phyloP scores from a whole-genome alignment of 352 stramenopile genomes.

The Lagenidium sp. region DNA sequence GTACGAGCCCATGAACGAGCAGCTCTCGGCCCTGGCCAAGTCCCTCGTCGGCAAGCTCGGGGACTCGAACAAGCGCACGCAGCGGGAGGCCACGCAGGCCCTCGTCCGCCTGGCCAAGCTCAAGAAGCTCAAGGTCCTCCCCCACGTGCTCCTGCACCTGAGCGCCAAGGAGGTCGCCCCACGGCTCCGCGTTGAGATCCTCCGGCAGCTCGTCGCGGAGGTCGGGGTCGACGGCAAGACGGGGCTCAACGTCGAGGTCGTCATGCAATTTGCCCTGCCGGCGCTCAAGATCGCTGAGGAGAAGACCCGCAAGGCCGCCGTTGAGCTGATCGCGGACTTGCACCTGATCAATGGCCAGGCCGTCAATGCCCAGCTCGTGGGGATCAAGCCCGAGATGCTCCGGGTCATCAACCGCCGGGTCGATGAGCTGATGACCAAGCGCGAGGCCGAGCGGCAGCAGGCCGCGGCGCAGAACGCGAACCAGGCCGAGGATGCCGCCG shows the following conservation, averaged over 20 bases:
- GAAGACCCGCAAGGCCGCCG: slow-evolving; percentile 58
- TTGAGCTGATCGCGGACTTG: slow-evolving; percentile 62
- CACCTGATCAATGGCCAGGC: slow-evolving; percentile 25
- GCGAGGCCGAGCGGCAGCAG: slow-evolving; percentile 11
- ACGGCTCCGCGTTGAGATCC: slow-evolving; percentile 42
- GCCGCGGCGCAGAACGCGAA: slow-evolving; percentile 21
- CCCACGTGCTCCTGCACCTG: slow-evolving; percentile 51
- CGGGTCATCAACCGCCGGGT: slow-evolving; percentile 64
- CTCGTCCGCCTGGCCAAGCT: slow-evolving; percentile 52
- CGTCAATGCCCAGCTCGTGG: slow-evolving; percentile 29
- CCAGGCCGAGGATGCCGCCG: slow-evolving; percentile 30
- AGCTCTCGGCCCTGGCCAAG: slow-evolving; percentile 41
- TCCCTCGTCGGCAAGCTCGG: slow-evolving; percentile 51
- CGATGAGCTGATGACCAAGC: slow-evolving; percentile 48
- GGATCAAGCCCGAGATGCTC: slow-evolving; percentile 68
- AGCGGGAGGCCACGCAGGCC: slow-evolving; percentile 52
- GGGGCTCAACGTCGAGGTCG: slow-evolving; percentile 39
- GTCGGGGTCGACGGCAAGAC: slow-evolving; percentile 26
- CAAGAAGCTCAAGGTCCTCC: slow-evolving; percentile 44
- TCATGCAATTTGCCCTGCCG: slow-evolving; percentile 60
- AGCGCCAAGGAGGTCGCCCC: slow-evolving; percentile 46
- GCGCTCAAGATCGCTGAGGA: slow-evolving; percentile 70
- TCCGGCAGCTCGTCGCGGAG: slow-evolving; percentile 44
- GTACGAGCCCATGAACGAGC: slow-evolving; percentile 36
- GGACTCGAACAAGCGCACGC: slow-evolving; percentile 78